A percentile compares a stretch with the other conserved stretches of the same genome.
Evolutionary conservation across 1,284 basidiomycete genomes (phyloP).

Genomic region (Dichomitus squalens): DNA sequence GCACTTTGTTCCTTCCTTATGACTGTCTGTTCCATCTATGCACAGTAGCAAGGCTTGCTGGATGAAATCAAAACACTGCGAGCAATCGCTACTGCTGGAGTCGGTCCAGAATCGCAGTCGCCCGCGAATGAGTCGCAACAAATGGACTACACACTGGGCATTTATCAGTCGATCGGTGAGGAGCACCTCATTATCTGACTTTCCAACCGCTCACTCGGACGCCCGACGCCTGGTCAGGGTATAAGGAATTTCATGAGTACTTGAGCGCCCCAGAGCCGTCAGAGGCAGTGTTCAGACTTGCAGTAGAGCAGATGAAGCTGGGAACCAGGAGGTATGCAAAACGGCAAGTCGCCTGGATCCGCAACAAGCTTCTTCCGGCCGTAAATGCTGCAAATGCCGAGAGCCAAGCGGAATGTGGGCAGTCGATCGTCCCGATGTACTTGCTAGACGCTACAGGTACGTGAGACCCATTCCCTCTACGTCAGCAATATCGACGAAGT

Average conservation of each 20-base stretch:
- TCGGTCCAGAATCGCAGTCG: neutral
- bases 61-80: slow-evolving; percentile 74
- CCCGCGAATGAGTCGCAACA: slow-evolving; percentile 8
- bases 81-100: slow-evolving; percentile 34
- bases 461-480: slow-evolving; percentile 15
- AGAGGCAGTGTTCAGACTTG: slow-evolving; percentile 52
- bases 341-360: slow-evolving; percentile 91
- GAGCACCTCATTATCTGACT: neutral
- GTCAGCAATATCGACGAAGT: neutral
- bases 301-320: slow-evolving; percentile 81
- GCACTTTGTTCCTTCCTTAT: neutral
- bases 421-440: slow-evolving; percentile 45
- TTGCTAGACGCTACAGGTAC: slow-evolving; percentile 80
- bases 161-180: slow-evolving; percentile 94
- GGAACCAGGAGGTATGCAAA: slow-evolving; percentile 93
- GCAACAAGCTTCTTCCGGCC: slow-evolving; percentile 86
- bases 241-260: slow-evolving; percentile 85
- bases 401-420: slow-evolving; percentile 20
- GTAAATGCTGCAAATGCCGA: slow-evolving; percentile 52
- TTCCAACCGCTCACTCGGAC: neutral
- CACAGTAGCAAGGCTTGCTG: slow-evolving; percentile 73
- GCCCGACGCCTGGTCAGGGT: slow-evolving; percentile 56
- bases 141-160: slow-evolving; percentile 75
- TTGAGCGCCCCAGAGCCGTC: slow-evolving; percentile 45
- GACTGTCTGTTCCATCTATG: slow-evolving; percentile 10